Evolutionary conservation across 2,329 filamentous ascomycete species (phyloP).

Genomic region (Ophiosphaerella korrae): DNA sequence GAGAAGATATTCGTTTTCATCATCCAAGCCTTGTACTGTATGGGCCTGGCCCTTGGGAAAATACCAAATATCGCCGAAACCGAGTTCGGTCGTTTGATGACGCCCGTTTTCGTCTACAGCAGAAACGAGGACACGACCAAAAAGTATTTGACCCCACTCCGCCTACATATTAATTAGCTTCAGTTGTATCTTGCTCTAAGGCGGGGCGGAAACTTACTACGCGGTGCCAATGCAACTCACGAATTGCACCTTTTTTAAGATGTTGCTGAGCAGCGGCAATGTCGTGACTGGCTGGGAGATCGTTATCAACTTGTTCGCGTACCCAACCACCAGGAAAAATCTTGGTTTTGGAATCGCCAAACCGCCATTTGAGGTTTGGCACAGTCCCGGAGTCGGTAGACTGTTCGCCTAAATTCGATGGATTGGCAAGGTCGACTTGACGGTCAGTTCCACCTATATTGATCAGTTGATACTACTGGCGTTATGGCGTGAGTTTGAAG

Average conservation of each 20-base stretch:
- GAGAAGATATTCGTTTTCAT: slow-evolving; percentile 70
- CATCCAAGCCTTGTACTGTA: slow-evolving; percentile 67
- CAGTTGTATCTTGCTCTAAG: not conserved
- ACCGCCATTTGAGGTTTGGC: slow-evolving; percentile 71
- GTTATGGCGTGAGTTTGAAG: not conserved
- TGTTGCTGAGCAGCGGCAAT: slow-evolving; percentile 73
- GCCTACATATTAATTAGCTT: slow-evolving; percentile 50
- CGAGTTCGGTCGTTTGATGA: slow-evolving; percentile 60
- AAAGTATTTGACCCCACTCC: slow-evolving; percentile 69
- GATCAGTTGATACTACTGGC: slow-evolving; percentile 1
- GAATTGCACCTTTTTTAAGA: slow-evolving; percentile 68
- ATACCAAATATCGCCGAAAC: slow-evolving; percentile 70
- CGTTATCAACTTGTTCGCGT: slow-evolving; percentile 69
- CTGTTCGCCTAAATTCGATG: slow-evolving; percentile 66
- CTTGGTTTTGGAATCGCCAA: slow-evolving; percentile 69
- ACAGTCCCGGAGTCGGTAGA: slow-evolving; percentile 67
- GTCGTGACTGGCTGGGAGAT: slow-evolving; percentile 68
- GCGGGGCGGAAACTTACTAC: slow-evolving; percentile 54
- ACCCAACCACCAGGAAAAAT: slow-evolving; percentile 69
- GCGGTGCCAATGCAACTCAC: slow-evolving; percentile 70
- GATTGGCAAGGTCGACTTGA: slow-evolving; percentile 65
- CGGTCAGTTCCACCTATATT: slow-evolving; percentile 66
- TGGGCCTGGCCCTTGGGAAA: slow-evolving; percentile 70
- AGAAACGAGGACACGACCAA: slow-evolving; percentile 62
- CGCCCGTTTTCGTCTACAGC: slow-evolving; percentile 67